Percentiles rank a stretch among this genome's conserved stretches.
Conservation (phyloP, 768 basidiomycete genomes). For the Rubroboletus satanas region DNA sequence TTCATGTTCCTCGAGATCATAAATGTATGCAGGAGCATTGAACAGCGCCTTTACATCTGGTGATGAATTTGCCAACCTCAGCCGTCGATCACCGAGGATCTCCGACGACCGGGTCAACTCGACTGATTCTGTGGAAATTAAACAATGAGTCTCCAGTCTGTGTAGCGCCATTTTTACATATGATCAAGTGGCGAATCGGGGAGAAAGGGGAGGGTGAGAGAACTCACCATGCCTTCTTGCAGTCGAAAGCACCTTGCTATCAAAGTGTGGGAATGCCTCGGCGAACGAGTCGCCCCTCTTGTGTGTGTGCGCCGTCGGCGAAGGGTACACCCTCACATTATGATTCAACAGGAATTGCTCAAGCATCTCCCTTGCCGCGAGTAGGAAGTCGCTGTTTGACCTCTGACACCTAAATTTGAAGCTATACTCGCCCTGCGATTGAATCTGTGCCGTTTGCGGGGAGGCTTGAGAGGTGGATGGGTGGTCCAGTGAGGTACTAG, state of each 20-base stretch:
- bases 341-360: constrained; percentile 87
- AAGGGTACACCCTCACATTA: constrained; percentile 79
- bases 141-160: constrained; percentile 7
- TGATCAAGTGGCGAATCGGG: constrained; percentile 32
- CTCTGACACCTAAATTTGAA: constrained; percentile 97
- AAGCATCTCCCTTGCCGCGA: constrained; percentile 85
- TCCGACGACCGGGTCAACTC: constrained; percentile 62
- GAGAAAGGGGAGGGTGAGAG: neutral
- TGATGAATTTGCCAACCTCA: constrained; percentile 84
- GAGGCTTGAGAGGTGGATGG: constrained; percentile 24
- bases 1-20: constrained; percentile 71
- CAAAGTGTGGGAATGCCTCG: constrained; percentile 94
- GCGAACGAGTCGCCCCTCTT: constrained; percentile 91
- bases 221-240: constrained; percentile 60
- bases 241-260: constrained; percentile 87
- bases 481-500: constrained; percentile 48
- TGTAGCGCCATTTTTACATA: neutral
- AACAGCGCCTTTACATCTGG: constrained; percentile 96
- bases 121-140: constrained; percentile 56
- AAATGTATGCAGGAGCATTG: constrained; percentile 80
- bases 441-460: constrained; percentile 19
- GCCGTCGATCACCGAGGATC: constrained; percentile 65
- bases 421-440: constrained; percentile 59
- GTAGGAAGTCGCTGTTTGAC: constrained; percentile 90
- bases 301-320: constrained; percentile 72